A percentile compares a stretch with the other conserved stretches of the same genome.
Evolutionary conservation across 2,329 filamentous ascomycete genomes (phyloP).

Genomic region (Tolypocladium tropicale): DNA sequence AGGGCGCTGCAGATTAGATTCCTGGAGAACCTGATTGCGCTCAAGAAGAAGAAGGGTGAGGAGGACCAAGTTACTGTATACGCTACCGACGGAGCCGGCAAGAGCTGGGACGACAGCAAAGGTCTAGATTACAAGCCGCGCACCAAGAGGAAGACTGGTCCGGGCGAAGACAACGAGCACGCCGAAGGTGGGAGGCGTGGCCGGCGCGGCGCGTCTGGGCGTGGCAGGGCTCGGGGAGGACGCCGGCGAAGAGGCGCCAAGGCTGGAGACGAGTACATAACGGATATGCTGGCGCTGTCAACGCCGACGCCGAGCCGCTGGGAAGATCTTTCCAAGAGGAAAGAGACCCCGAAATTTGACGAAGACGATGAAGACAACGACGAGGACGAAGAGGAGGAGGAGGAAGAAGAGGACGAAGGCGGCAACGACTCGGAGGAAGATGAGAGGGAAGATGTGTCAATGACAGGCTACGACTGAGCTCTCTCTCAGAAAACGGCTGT

Average conservation of each 20-base stretch:
- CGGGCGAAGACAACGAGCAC: constrained; percentile 11
- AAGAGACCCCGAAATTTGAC: too few relatives aligned
- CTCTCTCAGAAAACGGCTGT: background rate
- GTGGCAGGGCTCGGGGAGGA: constrained; percentile 9
- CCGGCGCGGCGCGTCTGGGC: constrained; percentile 5
- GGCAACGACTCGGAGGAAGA: constrained; percentile 10
- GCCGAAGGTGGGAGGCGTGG: constrained; percentile 7
- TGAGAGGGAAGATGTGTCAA: constrained; percentile 14
- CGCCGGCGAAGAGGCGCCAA: constrained; percentile 11
- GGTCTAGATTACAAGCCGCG: constrained; percentile 29
- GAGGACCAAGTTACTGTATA: constrained; percentile 54
- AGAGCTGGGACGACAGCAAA: constrained; percentile 29
- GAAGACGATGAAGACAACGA: constrained; percentile 13
- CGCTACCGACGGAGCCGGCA: constrained; percentile 32
- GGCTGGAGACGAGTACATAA: background rate
- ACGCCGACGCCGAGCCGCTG: constrained; percentile 24
- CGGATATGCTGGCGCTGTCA: constrained; percentile 12
- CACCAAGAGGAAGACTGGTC: constrained; percentile 9
- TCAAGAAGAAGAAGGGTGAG: constrained; percentile 56
- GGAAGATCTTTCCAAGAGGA: constrained; percentile 19
- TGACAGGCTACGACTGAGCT: constrained; percentile 9
- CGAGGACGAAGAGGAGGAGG: constrained; percentile 12
- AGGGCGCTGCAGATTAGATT: constrained; percentile 44
- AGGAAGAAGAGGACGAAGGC: constrained; percentile 15
- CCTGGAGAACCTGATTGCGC: constrained; percentile 52